These are phyloP conservation scores for Candolleomyces aberdarensis DNA, from an alignment of 768 basidiomycete species.

Conservation along the genomic window DNA sequence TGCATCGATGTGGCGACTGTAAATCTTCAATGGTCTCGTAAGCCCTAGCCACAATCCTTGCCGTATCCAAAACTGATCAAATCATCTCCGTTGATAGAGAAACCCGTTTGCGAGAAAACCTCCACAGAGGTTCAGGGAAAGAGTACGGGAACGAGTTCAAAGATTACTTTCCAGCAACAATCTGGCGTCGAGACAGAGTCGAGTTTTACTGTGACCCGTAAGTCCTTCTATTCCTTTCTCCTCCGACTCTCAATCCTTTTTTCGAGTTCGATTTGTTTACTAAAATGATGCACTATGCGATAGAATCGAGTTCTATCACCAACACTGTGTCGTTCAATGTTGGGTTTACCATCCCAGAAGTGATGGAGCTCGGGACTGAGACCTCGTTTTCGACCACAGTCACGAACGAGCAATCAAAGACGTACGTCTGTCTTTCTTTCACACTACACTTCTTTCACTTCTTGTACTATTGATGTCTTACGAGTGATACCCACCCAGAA, in stretches of 20 bases:
- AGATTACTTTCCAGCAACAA: background rate
- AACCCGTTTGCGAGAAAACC: background rate
- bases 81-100: background rate
- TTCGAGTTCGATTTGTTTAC: background rate
- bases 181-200: background rate
- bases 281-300: background rate
- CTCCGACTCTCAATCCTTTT: background rate
- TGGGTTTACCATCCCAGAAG: background rate
- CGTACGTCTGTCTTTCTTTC: background rate
- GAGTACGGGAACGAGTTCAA: background rate
- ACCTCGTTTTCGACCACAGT: background rate
- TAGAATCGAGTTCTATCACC: background rate
- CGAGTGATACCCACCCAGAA: background rate
- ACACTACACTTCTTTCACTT: background rate
- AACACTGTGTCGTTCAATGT: background rate
- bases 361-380: background rate
- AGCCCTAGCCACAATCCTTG: background rate
- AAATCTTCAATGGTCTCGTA: background rate
- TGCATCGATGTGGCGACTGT: background rate
- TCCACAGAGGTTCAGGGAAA: background rate
- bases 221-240: background rate
- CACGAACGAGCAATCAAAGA: background rate
- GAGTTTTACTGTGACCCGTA: background rate
- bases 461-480: background rate
- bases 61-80: conserved; percentile 1